Base-by-base conservation (phyloP, 2,329 filamentous ascomycete genomes). In the Aspergillus eucalypticola region DNA sequence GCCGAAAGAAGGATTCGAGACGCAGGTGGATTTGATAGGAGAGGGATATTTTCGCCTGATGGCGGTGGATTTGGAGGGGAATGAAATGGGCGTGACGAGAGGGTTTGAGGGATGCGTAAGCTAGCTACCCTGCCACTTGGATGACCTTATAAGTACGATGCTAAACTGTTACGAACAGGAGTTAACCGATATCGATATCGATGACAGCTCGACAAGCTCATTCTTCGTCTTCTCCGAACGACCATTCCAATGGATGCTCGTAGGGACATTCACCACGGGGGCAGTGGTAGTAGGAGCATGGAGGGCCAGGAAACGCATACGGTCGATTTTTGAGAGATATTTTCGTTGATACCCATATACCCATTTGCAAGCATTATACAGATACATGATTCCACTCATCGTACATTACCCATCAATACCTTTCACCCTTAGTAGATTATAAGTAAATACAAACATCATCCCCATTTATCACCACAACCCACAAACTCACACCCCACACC, bases 1-100 rank as follows among this genome's bases (percentile, higher is more conserved):
- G 10, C 19, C 61, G 13, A 67, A 68, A 19, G 49, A 51, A 10
- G 67, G 68, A 8, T 71, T 71, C 17, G 69, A 71, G 50, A 23
- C 58, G 15, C 32, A 60, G 3, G 46, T 66, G 2, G 39, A 35
- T 8, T 19, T 55, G 6, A 5, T 44, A 2, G 53, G 53, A 6
- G 41, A 55, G 25, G 61, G 53, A 10, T 64, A 64, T 50, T 67
- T 69, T 39, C 65, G 64, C 11, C 41, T 71, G 6, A 59, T 58
- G 7, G 69, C 69, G 8, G 56, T 70, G 10, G 54, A 68, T 25
- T 46, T 57, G 3, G 55, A 66, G 2, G 66, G 66, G 3, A 60
- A 68, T 11, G 58, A 62, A 3, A 50, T 72, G n/a, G 66, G 68
- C 2, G 58, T 55, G n/a, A 68, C 69, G 1, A 60, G 63, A 7